Evolutionary conservation across 352 stramenopile genomes (phyloP).

Genomic region (Pythium rhizo-oryzae): DNA sequence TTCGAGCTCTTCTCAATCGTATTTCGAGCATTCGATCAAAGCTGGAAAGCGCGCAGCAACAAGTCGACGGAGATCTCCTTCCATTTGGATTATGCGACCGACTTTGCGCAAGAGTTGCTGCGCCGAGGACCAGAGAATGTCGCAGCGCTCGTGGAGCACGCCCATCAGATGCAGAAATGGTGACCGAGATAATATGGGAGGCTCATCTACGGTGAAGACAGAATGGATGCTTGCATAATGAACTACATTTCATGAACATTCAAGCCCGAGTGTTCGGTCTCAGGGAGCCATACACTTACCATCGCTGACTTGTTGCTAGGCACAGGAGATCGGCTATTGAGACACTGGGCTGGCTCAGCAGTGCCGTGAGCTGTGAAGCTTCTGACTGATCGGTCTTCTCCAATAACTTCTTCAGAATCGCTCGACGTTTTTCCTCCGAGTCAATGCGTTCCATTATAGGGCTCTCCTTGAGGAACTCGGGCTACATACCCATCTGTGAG

Average conservation of each 20-base stretch:
- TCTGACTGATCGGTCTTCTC: constrained; percentile 21
- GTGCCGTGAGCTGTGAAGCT: constrained; percentile 1
- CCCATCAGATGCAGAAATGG: constrained; percentile 82
- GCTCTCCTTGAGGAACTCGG: constrained; percentile 43
- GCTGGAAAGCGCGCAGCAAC: constrained; percentile 52
- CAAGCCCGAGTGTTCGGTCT: not conserved
- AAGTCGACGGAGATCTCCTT: constrained; percentile 57
- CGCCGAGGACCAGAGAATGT: constrained; percentile 66
- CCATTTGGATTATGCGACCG: constrained; percentile 67
- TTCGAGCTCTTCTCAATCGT: constrained; percentile 81
- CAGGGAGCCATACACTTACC: constrained; percentile 1
- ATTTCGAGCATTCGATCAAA: constrained; percentile 73
- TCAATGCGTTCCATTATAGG: constrained; percentile 39
- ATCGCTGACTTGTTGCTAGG: constrained; percentile 25
- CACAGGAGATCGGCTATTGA: constrained; percentile 30
- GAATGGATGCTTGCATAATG: not conserved
- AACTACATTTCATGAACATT: constrained; percentile 24
- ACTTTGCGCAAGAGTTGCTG: constrained; percentile 77
- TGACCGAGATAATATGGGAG: constrained; percentile 14
- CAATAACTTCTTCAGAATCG: constrained; percentile 41
- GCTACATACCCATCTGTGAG: constrained; percentile 19
- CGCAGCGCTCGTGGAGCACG: constrained; percentile 56
- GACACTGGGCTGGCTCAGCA: constrained; percentile 13
- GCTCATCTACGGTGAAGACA: not conserved
- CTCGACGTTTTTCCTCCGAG: constrained; percentile 45